Base-by-base conservation (phyloP, 2,329 filamentous ascomycete species). In the Fusarium gaditjirri region DNA sequence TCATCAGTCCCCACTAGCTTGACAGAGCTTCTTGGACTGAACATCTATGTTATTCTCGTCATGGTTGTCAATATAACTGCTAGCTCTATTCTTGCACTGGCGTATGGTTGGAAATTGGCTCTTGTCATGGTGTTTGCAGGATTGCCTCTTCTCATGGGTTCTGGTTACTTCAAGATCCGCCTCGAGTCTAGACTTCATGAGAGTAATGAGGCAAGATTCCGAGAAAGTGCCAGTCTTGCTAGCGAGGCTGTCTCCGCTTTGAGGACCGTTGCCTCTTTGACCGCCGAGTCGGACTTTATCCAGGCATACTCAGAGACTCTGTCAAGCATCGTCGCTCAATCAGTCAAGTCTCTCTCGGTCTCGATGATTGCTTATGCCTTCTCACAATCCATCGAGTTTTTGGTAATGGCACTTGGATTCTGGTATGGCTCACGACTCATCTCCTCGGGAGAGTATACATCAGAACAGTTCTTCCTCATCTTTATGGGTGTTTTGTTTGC, bases 181-280 rank as follows among this genome's bases (percentile, higher is more conserved):
- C 75, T 87, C n/a, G 80, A 86, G 41, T 75, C 78, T 19, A 78
- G 77, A 23, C 76, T 86, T 36, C 82, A 86, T 47, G 64, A 76
- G 13, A 72, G 79, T 8, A 82, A 80, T 6, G 78, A 79, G 38
- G 78, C 80, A 27, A 75, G 77, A 12, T 84, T 81, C 65, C 68
- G 82, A 19, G 76, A 80, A 17, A 85, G 83, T 44, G 85, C 84
- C 3, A 77, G 81, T 13, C 80, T 85, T 25, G 86, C 86, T 0
- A 81, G 82, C n/a, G 86, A 87, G 58, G 81, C 84, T 2, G 79
- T 86, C 11, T 77, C 78, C 3, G 79, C 85, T 1, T 83, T 88
- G 33, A 79, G 84, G 14, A 87, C 85, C 4, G 80, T 85, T 14
- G 78, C 83, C 5, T 81, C 81, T 12, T 75, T 85, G 17, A 78